Conservation (phyloP, 306 rosid species). For the Fragaria nilgerrensis region DNA sequence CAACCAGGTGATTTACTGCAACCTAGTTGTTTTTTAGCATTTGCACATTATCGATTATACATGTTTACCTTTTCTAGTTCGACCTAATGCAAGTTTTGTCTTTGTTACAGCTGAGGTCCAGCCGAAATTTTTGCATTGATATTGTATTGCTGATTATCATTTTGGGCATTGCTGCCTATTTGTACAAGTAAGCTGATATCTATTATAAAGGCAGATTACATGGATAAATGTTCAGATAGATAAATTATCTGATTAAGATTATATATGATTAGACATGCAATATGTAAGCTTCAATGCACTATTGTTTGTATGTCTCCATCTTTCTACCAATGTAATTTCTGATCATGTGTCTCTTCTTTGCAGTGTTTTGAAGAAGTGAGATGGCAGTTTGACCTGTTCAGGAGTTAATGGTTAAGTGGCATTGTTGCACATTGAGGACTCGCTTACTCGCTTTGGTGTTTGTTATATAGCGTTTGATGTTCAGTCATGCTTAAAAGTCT, state of each 20-base stretch:
- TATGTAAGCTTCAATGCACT: not conserved
- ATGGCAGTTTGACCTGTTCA: constrained; percentile 20
- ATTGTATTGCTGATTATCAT: constrained; percentile 83
- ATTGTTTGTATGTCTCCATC: not conserved
- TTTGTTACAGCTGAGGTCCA: constrained; percentile 82
- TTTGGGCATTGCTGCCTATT: constrained; percentile 96
- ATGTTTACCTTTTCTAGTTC: constrained; percentile 24
- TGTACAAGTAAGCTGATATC: constrained; percentile 76
- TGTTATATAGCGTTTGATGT: constrained; percentile 22
- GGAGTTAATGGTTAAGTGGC: constrained; percentile 21
- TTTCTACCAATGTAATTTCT: not conserved
- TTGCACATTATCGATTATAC: not conserved
- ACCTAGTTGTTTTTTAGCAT: constrained; percentile 13
- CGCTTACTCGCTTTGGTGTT: constrained; percentile 18
- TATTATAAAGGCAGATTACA: not conserved
- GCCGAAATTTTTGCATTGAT: constrained; percentile 95
- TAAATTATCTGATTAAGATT: not conserved
- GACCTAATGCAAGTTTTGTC: constrained; percentile 33
- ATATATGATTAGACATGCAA: not conserved
- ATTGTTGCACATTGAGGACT: constrained; percentile 19
- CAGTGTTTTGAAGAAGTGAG: constrained; percentile 94
- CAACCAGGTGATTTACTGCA: constrained; percentile 61
- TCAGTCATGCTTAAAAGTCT: constrained; percentile 20
- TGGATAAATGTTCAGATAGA: not conserved
- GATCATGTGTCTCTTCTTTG: constrained; percentile 18